A percentile compares a stretch with the other conserved stretches of the same genome.
These are phyloP conservation scores for Pogostemon cablin DNA, from an alignment of 257 asterid genomes.

Conservation along the genomic window DNA sequence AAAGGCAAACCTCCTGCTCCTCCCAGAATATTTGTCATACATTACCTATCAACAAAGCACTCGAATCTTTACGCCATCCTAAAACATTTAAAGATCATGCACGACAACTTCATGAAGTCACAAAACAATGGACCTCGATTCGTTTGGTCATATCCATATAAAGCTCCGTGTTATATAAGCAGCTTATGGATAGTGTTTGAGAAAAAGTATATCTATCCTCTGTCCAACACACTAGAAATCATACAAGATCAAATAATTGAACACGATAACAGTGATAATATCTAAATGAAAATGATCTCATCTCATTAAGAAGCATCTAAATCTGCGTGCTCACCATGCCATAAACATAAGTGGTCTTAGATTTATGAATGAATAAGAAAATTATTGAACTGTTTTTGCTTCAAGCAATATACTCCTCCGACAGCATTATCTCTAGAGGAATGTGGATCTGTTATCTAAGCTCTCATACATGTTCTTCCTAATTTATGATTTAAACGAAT, in stretches of 20 bases:
- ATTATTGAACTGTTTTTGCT: neutral
- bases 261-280: neutral
- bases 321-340: neutral
- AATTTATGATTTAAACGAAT: too few species aligned
- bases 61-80: neutral
- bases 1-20: slow-evolving; percentile 90
- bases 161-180: neutral
- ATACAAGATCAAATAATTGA: neutral
- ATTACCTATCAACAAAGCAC: slow-evolving; percentile 59
- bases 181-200: slow-evolving; percentile 4
- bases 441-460: neutral
- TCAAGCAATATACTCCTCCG: neutral
- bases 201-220: neutral
- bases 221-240: neutral
- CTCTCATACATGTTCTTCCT: neutral
- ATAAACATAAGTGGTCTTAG: neutral
- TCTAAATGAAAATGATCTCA: slow-evolving; percentile 1
- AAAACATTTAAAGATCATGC: neutral
- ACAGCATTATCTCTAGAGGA: neutral
- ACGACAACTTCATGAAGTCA: slow-evolving; percentile 1
- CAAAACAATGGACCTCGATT: neutral
- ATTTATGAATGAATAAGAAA: neutral
- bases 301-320: neutral
- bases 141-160: neutral
- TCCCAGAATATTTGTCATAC: slow-evolving; percentile 88